Base-by-base conservation (phyloP, 352 stramenopile species). In the Globisporangium radiosum region DNA sequence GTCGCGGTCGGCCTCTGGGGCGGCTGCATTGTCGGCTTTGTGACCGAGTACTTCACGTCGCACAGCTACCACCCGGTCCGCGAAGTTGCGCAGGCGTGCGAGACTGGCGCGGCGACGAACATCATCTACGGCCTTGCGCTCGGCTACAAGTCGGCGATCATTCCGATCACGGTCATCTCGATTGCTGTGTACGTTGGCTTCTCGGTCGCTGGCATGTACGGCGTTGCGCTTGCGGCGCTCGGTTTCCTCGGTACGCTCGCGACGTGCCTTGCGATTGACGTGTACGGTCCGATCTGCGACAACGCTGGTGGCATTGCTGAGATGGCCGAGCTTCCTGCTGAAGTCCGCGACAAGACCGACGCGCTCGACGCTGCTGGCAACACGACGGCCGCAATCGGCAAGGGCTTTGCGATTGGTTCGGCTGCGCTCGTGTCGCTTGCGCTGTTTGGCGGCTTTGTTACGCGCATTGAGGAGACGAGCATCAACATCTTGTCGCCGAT, bases 71-170 rank as follows among this genome's bases (percentile, higher is more conserved):
- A 75, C 42, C 96, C 96, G n/a, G 96, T 97, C 58, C 88, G 92
- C 73, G 94, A 99, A 69, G 91, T 99, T 53, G 94, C 96, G 39
- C 80, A 98, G 68, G 91, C 92, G 61, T 99, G 96, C 70, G 97
- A 99, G 80, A 99, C 97, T 71, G 97, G 97, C 68, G 92, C 96
- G 54, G 97, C 97, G 51, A 99, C 97, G 59, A 99, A 99, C 84
- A 99, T 99, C 83, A 99, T 99, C 73, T 99, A 98, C 74, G 97
- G 97, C 74, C 96, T 99, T 77, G 96, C 96, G 50, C 90, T 99
- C 60, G 97, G 97, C 64, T 99, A 99, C 92, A 99, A 99, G 79
- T 99, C 96, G 72, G 95, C 93, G 53, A 99, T 99, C 63, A 97
- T 99, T 63, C 97, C 97, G 56, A 98, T 99, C 60, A 92, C 98